Conservation (phyloP, 345 rosid species). For the Turnera subulata region DNA sequence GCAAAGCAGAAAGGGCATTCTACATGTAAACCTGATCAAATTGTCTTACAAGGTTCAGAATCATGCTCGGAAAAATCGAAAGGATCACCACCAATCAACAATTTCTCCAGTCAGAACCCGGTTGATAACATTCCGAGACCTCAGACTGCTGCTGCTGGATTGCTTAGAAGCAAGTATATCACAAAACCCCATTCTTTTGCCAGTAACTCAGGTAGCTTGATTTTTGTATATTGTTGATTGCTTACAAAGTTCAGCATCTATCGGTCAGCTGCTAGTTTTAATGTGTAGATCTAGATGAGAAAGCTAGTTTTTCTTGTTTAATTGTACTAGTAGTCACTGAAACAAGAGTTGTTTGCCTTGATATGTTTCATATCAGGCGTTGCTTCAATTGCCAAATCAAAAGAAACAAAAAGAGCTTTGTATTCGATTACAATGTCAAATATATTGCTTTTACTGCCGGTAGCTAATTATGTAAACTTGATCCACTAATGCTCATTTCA, state of each 20-base stretch:
- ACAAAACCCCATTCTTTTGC: conserved; percentile 33
- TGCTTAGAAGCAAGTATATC: conserved; percentile 32
- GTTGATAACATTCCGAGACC: conserved; percentile 24
- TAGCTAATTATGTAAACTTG: not conserved
- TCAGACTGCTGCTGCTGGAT: conserved; percentile 30
- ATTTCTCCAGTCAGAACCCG: conserved; percentile 34
- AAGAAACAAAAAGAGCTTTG: too few relatives aligned
- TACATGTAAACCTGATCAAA: conserved; percentile 24
- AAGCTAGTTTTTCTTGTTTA: not conserved
- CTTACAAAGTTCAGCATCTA: not conserved
- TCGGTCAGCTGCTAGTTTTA: not conserved
- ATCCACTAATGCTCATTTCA: not conserved
- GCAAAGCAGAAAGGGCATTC: conserved; percentile 25
- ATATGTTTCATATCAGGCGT: not conserved
- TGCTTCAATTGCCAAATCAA: not conserved
- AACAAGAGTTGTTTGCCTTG: not conserved
- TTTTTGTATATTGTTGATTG: conserved; percentile 1
- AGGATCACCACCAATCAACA: conserved; percentile 19
- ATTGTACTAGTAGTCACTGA: not conserved
- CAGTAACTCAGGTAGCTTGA: conserved; percentile 38
- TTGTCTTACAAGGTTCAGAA: conserved; percentile 32
- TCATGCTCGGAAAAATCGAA: conserved; percentile 20
- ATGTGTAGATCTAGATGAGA: not conserved
- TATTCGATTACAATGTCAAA: too few relatives aligned
- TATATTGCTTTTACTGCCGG: not conserved